phyloP scores from a whole-genome alignment of 192 early-diverging fungal genomes.

The Gigaspora rosea region DNA sequence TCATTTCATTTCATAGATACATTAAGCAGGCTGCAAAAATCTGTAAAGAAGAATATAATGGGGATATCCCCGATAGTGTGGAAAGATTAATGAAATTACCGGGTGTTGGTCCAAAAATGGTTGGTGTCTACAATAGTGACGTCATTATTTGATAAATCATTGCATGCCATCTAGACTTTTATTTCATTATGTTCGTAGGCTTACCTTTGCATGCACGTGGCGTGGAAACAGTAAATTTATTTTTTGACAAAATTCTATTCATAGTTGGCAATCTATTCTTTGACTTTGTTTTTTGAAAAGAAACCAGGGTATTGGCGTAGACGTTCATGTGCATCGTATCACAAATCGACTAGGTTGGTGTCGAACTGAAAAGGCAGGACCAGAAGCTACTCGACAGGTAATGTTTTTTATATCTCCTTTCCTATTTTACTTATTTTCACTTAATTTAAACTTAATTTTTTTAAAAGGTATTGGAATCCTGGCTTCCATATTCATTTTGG shows the following conservation, averaged over 20 bases:
- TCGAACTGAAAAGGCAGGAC: conserved; percentile 66
- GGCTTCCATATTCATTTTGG: conserved; percentile 87
- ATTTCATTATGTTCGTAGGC: conserved; percentile 42
- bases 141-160: not conserved
- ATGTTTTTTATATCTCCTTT: not conserved
- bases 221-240: conserved; percentile 74
- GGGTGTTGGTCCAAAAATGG: conserved; percentile 96
- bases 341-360: conserved; percentile 88
- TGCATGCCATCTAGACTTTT: not conserved
- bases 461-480: conserved; percentile 64
- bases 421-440: not conserved
- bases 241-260: not conserved
- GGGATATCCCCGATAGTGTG: conserved; percentile 83
- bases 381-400: conserved; percentile 79
- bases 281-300: conserved; percentile 33
- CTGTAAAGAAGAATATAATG: conserved; percentile 66
- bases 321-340: conserved; percentile 94
- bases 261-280: not conserved
- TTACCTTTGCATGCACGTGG: conserved; percentile 78
- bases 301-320: conserved; percentile 90
- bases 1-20: conserved; percentile 49
- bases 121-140: conserved; percentile 28
- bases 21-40: conserved; percentile 80
- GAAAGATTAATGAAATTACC: conserved; percentile 78
- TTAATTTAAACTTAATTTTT: not conserved